Evolutionary conservation across 345 rosid genomes (phyloP).

Genomic region (Melaleuca quinquenervia): DNA sequence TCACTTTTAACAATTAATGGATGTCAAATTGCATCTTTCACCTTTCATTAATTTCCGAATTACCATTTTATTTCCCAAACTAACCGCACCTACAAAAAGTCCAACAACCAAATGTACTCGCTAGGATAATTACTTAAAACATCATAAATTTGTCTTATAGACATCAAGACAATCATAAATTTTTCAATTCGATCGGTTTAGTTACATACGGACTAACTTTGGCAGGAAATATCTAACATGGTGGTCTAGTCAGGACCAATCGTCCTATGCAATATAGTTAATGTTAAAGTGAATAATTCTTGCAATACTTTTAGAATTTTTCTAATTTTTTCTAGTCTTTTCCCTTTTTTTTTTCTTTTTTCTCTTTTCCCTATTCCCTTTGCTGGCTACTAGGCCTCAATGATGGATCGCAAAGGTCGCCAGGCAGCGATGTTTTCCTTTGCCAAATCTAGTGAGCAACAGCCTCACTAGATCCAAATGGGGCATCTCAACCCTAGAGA

Average conservation of each 20-base stretch:
- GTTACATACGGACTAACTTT: fast-evolving
- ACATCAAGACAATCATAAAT: neutral
- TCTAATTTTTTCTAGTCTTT: neutral
- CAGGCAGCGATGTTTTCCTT: no score
- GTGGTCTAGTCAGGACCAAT: fast-evolving
- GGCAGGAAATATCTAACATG: neutral
- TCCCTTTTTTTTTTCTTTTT: fast-evolving
- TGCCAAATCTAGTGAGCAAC: no score
- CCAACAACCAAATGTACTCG: no score
- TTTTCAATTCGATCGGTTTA: neutral
- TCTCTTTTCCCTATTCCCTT: neutral
- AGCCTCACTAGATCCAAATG: no score
- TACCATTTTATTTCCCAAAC: neutral
- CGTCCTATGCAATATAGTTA: fast-evolving
- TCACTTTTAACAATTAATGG: neutral
- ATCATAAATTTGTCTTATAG: fast-evolving
- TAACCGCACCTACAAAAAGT: neutral
- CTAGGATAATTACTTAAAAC: neutral
- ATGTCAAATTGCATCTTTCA: neutral
- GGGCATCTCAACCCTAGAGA: neutral
- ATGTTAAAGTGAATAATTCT: neutral
- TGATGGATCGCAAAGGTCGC: no score
- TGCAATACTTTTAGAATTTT: neutral
- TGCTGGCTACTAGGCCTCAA: fast-evolving
- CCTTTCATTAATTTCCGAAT: neutral